Evolutionary conservation across 306 rosid genomes (phyloP).

Genomic region (Inga oerstediana): DNA sequence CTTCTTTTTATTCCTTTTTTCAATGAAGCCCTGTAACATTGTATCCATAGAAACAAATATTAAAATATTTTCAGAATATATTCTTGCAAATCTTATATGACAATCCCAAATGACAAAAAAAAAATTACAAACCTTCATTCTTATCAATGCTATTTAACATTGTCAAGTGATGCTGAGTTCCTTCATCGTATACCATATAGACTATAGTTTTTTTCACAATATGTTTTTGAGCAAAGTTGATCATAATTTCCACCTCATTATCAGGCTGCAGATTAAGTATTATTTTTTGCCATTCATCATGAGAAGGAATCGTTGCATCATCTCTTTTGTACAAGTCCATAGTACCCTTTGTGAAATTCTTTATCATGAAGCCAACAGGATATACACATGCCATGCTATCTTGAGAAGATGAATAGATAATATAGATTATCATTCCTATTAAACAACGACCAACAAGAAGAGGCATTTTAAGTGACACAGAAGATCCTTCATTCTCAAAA

Average conservation of each 20-base stretch:
- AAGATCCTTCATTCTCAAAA: background rate
- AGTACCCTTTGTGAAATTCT: background rate
- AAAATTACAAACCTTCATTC: background rate
- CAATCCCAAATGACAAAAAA: background rate
- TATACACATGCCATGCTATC: background rate
- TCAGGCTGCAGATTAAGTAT: background rate
- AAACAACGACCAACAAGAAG: background rate
- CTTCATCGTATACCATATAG: background rate
- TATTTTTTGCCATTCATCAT: background rate
- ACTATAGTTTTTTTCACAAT: background rate
- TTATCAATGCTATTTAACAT: too few relatives aligned
- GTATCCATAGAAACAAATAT: background rate
- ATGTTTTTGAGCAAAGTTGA: background rate
- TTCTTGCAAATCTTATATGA: background rate
- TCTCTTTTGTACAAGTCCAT: background rate
- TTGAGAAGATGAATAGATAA: background rate
- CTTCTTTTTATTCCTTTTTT: background rate
- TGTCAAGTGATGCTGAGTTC: background rate
- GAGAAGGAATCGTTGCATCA: background rate
- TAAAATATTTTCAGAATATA: background rate
- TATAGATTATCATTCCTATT: background rate
- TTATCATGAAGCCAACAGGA: background rate
- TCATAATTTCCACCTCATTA: background rate
- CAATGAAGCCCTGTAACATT: background rate
- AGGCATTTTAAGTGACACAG: background rate